These are phyloP conservation scores for Spathaspora arborariae DNA, from an alignment of 805 yeast genomes.

Conservation along the genomic window DNA sequence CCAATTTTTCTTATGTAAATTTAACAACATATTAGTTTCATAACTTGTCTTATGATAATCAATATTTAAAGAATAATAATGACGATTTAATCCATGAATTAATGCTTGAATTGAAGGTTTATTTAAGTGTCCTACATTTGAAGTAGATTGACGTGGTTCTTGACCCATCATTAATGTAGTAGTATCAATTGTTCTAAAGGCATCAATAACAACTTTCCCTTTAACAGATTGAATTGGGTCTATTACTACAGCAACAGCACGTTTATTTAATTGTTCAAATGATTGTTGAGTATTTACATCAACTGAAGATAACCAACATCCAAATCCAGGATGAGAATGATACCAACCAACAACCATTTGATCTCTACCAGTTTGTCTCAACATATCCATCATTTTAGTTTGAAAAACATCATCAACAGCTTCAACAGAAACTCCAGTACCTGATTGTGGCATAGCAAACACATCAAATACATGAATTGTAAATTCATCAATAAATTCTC, in stretches of 20 bases:
- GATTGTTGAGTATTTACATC: conserved; percentile 98
- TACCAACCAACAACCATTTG: conserved; percentile 99
- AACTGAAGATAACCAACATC: conserved; percentile 98
- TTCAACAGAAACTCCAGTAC: conserved; percentile 98
- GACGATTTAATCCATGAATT: conserved; percentile 95
- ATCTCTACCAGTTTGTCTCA: conserved; percentile 97
- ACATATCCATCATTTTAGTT: conserved; percentile 99
- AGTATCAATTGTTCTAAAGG: conserved; percentile 90
- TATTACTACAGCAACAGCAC: conserved; percentile 97
- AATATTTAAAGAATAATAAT: conserved; percentile 91
- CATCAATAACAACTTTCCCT: conserved; percentile 98
- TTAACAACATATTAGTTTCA: conserved; percentile 91
- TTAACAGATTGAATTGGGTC: conserved; percentile 98
- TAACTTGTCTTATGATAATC: conserved; percentile 89
- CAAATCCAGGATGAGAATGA: conserved; percentile 99
- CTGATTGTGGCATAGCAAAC: conserved; percentile 98
- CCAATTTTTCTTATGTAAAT: conserved; percentile 94
- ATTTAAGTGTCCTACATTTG: conserved; percentile 90
- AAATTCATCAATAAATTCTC: conserved; percentile 95
- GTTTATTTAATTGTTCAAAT: conserved; percentile 88
- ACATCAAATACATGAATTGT: conserved; percentile 97
- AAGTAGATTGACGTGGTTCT: conserved; percentile 97
- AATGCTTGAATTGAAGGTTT: conserved; percentile 96
- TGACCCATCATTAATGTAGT: conserved; percentile 89
- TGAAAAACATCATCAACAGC: conserved; percentile 99